Conservation (phyloP, 2,329 filamentous ascomycete species). For the Blumeriella jaapii region DNA sequence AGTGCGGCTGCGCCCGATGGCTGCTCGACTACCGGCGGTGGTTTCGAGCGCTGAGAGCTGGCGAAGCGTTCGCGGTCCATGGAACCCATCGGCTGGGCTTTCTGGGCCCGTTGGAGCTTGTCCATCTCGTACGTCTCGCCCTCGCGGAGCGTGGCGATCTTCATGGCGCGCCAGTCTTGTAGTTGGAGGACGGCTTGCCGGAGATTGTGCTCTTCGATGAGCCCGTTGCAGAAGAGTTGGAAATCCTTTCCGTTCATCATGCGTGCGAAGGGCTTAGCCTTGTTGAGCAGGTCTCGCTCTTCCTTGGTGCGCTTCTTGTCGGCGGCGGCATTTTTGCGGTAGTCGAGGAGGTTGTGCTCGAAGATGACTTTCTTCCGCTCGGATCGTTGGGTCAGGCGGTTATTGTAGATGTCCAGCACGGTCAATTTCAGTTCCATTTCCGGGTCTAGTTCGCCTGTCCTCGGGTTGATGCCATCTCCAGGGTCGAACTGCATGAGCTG, state of each 20-base stretch:
- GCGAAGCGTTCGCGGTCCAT: slow-evolving; percentile 75
- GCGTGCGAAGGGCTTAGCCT: slow-evolving; percentile 87
- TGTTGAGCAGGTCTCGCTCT: slow-evolving; percentile 81
- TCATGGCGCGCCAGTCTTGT: slow-evolving; percentile 83
- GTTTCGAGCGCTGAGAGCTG: slow-evolving; percentile 55
- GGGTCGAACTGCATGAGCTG: slow-evolving; percentile 98
- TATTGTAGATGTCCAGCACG: slow-evolving; percentile 97
- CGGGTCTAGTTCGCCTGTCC: slow-evolving; percentile 77
- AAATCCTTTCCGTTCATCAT: slow-evolving; percentile 96
- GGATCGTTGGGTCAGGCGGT: slow-evolving; percentile 75
- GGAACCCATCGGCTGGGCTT: slow-evolving; percentile 59
- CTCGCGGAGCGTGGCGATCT: slow-evolving; percentile 71
- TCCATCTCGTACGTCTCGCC: slow-evolving; percentile 91
- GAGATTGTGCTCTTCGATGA: slow-evolving; percentile 85
- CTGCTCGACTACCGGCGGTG: slow-evolving; percentile 51
- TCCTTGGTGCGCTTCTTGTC: slow-evolving; percentile 97
- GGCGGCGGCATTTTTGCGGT: slow-evolving; percentile 75
- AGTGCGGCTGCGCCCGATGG: slow-evolving; percentile 65
- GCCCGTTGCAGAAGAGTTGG: slow-evolving; percentile 68
- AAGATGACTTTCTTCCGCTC: slow-evolving; percentile 96
- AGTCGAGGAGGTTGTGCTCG: slow-evolving; percentile 86
- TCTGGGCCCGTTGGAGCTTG: slow-evolving; percentile 65
- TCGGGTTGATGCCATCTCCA: slow-evolving; percentile 79
- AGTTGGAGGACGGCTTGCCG: slow-evolving; percentile 81
- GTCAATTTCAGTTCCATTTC: slow-evolving; percentile 97